phyloP scores from a whole-genome alignment of 169 alveolate genomes.

The Cryptosporidium sp. region DNA sequence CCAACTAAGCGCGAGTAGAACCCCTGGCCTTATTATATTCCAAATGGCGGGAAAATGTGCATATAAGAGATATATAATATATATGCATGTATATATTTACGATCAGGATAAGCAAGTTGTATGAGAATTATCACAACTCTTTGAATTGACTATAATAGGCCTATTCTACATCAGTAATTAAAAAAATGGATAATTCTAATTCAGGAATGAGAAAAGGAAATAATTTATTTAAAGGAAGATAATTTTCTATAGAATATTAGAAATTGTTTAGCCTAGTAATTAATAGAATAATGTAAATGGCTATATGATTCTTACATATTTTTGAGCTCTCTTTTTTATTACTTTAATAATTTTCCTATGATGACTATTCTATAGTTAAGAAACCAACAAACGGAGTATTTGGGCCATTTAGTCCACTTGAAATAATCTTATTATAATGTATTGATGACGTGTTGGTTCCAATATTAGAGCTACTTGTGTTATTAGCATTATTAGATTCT shows the following conservation, averaged over 20 bases:
- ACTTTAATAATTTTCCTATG: no score
- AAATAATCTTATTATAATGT: constrained; percentile 39
- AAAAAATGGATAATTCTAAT: no score
- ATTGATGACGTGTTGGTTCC: constrained; percentile 36
- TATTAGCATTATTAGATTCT: constrained; percentile 6
- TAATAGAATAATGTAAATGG: background rate
- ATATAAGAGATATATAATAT: background rate
- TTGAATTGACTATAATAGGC: background rate
- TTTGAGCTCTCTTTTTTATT: no score
- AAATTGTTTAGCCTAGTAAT: background rate
- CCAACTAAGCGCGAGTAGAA: constrained; percentile 6
- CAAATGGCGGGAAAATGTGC: background rate
- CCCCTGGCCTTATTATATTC: background rate
- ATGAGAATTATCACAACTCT: no score
- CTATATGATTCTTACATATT: no score
- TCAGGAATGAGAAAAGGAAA: no score
- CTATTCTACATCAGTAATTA: background rate
- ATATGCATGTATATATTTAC: no score
- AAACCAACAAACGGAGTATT: constrained; percentile 63
- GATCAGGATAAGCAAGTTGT: background rate
- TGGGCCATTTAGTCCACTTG: constrained; percentile 67
- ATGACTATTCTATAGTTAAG: constrained; percentile 35
- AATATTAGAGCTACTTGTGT: constrained; percentile 39
- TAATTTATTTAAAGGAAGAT: background rate
- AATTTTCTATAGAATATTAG: background rate